Percentiles rank a stretch among this genome's conserved stretches.
Conservation (phyloP, 306 rosid genomes). For the Hylodesmum podocarpum region DNA sequence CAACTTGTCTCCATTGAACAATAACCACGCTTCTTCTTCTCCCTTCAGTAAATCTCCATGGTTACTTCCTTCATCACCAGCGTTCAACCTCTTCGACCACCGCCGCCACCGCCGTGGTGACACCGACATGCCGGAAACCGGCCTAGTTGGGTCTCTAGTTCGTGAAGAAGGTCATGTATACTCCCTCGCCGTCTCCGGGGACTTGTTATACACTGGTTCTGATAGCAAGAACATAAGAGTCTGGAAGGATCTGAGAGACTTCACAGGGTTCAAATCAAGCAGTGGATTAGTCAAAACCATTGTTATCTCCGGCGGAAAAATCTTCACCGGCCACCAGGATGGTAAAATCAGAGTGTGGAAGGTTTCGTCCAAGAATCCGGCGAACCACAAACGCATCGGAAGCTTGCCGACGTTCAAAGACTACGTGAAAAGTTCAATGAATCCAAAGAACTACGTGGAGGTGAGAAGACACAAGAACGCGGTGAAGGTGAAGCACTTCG, state of each 20-base stretch:
- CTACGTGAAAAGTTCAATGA: conserved; percentile 60
- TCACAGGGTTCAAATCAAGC: conserved; percentile 70
- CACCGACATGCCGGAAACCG: conserved; percentile 4
- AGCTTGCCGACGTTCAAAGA: conserved; percentile 75
- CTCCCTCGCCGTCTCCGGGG: conserved; percentile 67
- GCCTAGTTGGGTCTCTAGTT: conserved; percentile 71
- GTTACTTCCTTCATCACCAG: conserved; percentile 39
- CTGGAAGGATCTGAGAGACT: conserved; percentile 81
- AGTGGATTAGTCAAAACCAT: conserved; percentile 85
- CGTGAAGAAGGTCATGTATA: conserved; percentile 88
- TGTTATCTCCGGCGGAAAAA: conserved; percentile 51
- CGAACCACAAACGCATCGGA: conserved; percentile 56
- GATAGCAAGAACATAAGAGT: conserved; percentile 91
- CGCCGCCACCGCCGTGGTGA: neutral
- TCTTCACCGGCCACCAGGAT: conserved; percentile 94
- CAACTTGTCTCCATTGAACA: conserved; percentile 64
- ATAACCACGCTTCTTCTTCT: conserved; percentile 45
- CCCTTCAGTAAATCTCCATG: conserved; percentile 78
- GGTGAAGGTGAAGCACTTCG: conserved; percentile 70
- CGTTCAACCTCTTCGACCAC: neutral
- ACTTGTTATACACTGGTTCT: conserved; percentile 81
- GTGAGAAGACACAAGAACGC: conserved; percentile 59
- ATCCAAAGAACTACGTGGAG: conserved; percentile 81
- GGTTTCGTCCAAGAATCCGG: conserved; percentile 34
- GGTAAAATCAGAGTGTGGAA: conserved; percentile 94